Evolutionary conservation across 176 grass and related monocot species (phyloP), one percentile per base, ranked within the genome.

Genomic region (Oryza nivara): DNA sequence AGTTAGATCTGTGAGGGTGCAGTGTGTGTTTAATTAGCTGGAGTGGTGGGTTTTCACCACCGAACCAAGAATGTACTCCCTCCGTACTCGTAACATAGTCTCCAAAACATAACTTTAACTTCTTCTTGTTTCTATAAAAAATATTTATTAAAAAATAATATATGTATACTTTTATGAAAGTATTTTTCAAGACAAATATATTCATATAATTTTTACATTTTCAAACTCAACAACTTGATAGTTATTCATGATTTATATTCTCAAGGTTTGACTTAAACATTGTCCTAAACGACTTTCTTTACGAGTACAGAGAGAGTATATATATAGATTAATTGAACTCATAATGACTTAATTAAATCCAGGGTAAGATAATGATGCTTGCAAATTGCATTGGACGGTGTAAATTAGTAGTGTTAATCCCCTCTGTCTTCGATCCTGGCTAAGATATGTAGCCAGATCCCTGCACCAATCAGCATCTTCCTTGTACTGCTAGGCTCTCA

Each of bases 361-460:
- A 56, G 51, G 16, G 17, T 56, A 56, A 56, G 51, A 56, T 83
- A 26, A 63, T 61, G 56, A 47, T 83, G 23, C 54, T 30, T 28
- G 7, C 61, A 46, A 25, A 46, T 66, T 63, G 4, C 60, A 25
- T 46, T 5, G 80, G 60, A 14, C 17, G 3, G 23, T 72, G 69
- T 72, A 64, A 82, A 13, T 83, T 73, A 73, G 38, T 65, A 13
- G 9, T 74, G 40, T 67, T 79, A 43, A 66, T 67, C 23, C 14
- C 54, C 25, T 16, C 40, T 10, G 70, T 11, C 52, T 45, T 73
- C 73, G 80, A 74, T 83, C 32, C 80, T 64, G 70, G 54, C 38
- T 65, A 73, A 82, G 80, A 82, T 73, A 64, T 82, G 80, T 73
- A n/a, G 80, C 46, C 52, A 73, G 80, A 64, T 82, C 52, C 23